A percentile compares a stretch with the other conserved stretches of the same genome.
Evolutionary conservation across 73 alveolate genomes (phyloP).

Genomic region (Paramecium tetraurelia): DNA sequence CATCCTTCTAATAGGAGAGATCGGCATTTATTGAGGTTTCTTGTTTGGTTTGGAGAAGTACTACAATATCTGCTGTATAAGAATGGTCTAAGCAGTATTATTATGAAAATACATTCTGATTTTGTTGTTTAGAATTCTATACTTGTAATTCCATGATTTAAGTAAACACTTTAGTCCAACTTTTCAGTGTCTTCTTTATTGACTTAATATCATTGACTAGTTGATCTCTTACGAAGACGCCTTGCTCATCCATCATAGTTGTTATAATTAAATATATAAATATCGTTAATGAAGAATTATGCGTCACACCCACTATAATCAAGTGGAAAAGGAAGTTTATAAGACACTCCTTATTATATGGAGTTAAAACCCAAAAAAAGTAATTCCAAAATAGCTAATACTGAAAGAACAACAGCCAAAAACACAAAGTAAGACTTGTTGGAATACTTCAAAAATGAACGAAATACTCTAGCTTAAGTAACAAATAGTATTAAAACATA

Average conservation of each 20-base stretch:
- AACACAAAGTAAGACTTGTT: slow-evolving; percentile 13
- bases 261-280: neutral
- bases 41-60: neutral
- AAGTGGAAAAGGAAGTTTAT: slow-evolving; percentile 1
- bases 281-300: slow-evolving; percentile 20
- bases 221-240: neutral
- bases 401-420: slow-evolving; percentile 34
- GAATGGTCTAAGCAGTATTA: neutral
- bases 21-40: neutral
- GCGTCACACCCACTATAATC: neutral
- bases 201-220: neutral
- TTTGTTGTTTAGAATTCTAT: neutral
- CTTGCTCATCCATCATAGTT: neutral
- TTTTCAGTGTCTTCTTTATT: neutral
- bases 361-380: neutral
- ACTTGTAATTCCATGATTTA: slow-evolving; percentile 32
- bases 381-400: neutral
- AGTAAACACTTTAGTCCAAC: slow-evolving; percentile 40
- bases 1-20: slow-evolving; percentile 1
- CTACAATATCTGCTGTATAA: neutral
- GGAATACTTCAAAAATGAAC: slow-evolving; percentile 27
- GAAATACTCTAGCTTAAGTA: neutral
- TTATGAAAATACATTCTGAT: neutral
- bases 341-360: slow-evolving; percentile 26
- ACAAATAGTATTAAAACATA: neutral